Conservation (phyloP, 2,329 filamentous ascomycete species). For the Beauveria sp. region DNA sequence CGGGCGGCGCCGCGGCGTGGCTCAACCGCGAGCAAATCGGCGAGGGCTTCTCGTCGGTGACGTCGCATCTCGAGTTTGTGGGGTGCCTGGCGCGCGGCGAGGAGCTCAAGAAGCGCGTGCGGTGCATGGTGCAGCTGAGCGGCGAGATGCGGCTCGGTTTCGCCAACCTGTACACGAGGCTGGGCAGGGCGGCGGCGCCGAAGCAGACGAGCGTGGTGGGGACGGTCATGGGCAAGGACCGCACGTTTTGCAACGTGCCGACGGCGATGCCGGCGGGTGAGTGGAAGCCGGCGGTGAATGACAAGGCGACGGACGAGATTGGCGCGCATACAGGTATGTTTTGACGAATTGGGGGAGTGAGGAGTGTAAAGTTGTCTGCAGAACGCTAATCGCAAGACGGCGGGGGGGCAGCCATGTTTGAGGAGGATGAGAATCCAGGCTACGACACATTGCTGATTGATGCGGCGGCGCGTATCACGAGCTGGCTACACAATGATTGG, state of each 20-base stretch:
- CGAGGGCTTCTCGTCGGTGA: slow-evolving; percentile 72
- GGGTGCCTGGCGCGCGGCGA: slow-evolving; percentile 79
- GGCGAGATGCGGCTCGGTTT: slow-evolving; percentile 65
- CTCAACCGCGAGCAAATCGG: slow-evolving; percentile 73
- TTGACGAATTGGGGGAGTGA: no score
- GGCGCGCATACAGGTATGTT: slow-evolving; percentile 66
- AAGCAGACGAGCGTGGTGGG: slow-evolving; percentile 46
- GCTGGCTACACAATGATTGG: slow-evolving; percentile 61
- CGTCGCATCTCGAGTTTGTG: slow-evolving; percentile 88
- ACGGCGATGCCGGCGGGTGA: slow-evolving; percentile 38
- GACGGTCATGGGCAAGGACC: slow-evolving; percentile 57
- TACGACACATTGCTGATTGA: slow-evolving; percentile 61
- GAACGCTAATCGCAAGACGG: background rate
- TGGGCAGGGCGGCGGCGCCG: slow-evolving; percentile 60
- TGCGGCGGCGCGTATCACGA: slow-evolving; percentile 56
- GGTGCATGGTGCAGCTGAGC: slow-evolving; percentile 57
- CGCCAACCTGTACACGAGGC: slow-evolving; percentile 77
- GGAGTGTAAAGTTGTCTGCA: no score
- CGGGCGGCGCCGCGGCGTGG: slow-evolving; percentile 79
- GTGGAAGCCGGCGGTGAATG: slow-evolving; percentile 71
- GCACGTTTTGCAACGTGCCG: slow-evolving; percentile 86
- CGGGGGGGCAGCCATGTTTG: slow-evolving; percentile 57
- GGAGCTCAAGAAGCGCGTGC: slow-evolving; percentile 68
- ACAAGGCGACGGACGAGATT: slow-evolving; percentile 70
- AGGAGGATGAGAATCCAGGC: slow-evolving; percentile 61